phyloP scores from a whole-genome alignment of 179 eudicot species.

The Patellifolia procumbens region DNA sequence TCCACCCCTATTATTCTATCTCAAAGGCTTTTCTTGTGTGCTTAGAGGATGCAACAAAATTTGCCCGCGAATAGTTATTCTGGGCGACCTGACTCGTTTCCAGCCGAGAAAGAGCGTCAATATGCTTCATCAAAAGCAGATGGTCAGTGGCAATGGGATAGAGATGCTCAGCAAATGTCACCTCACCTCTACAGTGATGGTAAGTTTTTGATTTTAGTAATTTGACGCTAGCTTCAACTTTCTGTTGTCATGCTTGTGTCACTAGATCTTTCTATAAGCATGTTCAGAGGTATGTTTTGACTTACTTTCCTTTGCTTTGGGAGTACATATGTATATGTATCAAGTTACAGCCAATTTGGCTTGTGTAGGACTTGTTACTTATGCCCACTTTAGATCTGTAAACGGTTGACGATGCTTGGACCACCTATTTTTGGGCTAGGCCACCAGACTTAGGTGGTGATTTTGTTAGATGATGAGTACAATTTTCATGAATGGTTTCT shows the following conservation, averaged over 20 bases:
- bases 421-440: not conserved
- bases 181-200: conserved; percentile 72
- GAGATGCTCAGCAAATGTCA: conserved; percentile 74
- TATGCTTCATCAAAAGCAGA: conserved; percentile 52
- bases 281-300: not conserved
- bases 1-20: conserved; percentile 26
- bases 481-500: not conserved
- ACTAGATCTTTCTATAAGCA: not conserved
- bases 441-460: not conserved
- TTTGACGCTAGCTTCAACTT: not conserved
- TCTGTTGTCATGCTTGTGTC: not conserved
- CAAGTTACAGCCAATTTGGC: not conserved
- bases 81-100: conserved; percentile 48
- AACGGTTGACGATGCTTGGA: not conserved
- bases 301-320: too few species aligned
- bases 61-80: conserved; percentile 39
- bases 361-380: not conserved
- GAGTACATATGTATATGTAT: not conserved
- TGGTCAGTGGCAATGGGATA: conserved; percentile 82
- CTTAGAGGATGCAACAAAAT: conserved; percentile 48
- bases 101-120: conserved; percentile 46
- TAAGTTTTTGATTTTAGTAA: conserved; percentile 13
- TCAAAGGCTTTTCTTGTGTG: conserved; percentile 49
- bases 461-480: not conserved
- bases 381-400: not conserved